Conservation (phyloP, 352 stramenopile species). For the Globisporangium echinulatum region DNA sequence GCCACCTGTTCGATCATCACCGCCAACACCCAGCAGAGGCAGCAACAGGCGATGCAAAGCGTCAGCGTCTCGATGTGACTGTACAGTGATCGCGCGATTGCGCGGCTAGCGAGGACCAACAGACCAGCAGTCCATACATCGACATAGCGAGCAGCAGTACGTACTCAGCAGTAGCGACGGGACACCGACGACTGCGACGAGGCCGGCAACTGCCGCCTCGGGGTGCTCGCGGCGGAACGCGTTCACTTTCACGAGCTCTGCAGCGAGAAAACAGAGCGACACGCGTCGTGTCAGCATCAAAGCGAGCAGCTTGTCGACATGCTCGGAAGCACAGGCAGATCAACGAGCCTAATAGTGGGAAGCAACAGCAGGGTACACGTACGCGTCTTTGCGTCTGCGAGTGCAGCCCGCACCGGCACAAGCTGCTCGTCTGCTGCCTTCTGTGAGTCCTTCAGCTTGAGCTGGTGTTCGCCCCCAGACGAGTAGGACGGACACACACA, state of each 20-base stretch:
- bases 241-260: conserved; percentile 70
- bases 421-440: conserved; percentile 57
- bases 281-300: background rate
- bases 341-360: no score
- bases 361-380: conserved; percentile 8
- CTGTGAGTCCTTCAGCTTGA: conserved; percentile 41
- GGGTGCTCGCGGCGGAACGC: conserved; percentile 70
- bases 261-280: conserved; percentile 1
- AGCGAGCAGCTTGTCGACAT: background rate
- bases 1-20: conserved; percentile 27
- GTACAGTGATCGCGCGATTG: background rate
- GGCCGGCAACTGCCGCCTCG: conserved; percentile 44
- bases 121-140: background rate
- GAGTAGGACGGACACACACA: background rate
- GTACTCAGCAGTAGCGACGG: conserved; percentile 65
- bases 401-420: conserved; percentile 43
- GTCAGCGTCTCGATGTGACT: background rate
- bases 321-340: no score
- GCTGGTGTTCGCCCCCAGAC: conserved; percentile 6
- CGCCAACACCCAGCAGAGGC: background rate
- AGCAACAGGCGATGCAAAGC: background rate
- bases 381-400: conserved; percentile 46
- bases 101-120: background rate
- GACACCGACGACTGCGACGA: conserved; percentile 49
- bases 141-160: conserved; percentile 12